Evolutionary conservation across 2,329 filamentous ascomycete genomes (phyloP), one percentile per base, ranked within the genome.

Genomic region (Alternaria sp.): DNA sequence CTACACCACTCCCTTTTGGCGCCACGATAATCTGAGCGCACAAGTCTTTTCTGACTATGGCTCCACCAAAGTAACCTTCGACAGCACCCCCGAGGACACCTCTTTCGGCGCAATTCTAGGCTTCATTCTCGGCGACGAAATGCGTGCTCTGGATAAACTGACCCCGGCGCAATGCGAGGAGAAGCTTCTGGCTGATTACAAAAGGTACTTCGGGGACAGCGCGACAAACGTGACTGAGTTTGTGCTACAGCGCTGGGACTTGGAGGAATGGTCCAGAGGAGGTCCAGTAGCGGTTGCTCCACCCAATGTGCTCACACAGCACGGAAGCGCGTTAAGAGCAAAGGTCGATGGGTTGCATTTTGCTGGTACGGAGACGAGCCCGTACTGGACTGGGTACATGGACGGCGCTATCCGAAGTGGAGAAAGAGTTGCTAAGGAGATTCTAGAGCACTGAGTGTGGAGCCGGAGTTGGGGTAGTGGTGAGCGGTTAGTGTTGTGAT

Each of bases 371-470:
- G 86, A 88, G 75, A 84, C 81, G 1, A 80, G 82, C 0, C 76
- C 68, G 3, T 80, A 84, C 59, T 87, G 85, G 85, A 84, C 83
- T 56, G 85, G 85, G 0, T 87, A 87, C 67, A 86, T 88, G 84
- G 86, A 88, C 61, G 86, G 86, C 2, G 86, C 86, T 0, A 74
- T 87, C 11, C 66, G 81, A 6, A 81, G 78, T 51, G 85, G 86
- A 2, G 77, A 85, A 59, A 72, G 82, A 14, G 85, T 78, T 2
- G 84, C 84, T 0, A 70, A 71, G 36, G 83, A 86, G 67, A 81
- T 85, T 4, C 27, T 67, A 34, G 41, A 27, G 18, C 11, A 18
- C 14, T 51, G 30, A 53, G 8, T 4, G 11, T 20, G 16, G 30
- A 40, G 18, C 32, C 18, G n/a, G 1, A 40, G 28, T n/a, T n/a